These are phyloP conservation scores for Eucalyptus shirleyi DNA, from an alignment of 345 rosid genomes.

Conservation along the genomic window DNA sequence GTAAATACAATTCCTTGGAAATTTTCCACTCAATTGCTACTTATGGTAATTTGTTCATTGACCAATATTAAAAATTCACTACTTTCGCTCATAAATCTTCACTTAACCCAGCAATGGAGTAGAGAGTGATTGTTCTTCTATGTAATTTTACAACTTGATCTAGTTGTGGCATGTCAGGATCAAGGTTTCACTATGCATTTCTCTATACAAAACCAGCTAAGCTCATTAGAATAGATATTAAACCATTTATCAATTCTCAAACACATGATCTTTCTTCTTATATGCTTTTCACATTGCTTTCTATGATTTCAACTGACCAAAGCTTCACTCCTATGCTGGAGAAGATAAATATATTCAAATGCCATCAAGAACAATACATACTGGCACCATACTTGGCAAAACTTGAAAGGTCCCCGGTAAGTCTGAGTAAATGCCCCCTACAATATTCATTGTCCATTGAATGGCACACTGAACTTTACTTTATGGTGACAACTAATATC, in stretches of 20 bases:
- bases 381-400: neutral
- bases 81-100: neutral
- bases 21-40: neutral
- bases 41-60: no score
- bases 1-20: neutral
- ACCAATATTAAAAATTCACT: neutral
- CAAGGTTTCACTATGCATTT: neutral
- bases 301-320: no score
- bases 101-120: neutral
- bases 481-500: neutral
- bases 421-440: neutral
- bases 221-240: neutral
- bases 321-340: no score
- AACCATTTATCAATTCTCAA: neutral
- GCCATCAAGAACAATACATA: neutral
- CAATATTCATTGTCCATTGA: neutral
- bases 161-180: neutral
- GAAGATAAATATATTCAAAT: neutral
- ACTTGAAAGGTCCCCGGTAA: neutral
- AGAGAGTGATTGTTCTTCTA: neutral
- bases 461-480: neutral
- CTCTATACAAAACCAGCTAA: neutral
- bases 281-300: neutral
- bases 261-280: neutral
- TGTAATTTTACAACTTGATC: no score